phyloP scores from a whole-genome alignment of 495 filamentous ascomycete genomes.

The Hypoxylon crocopeplum region DNA sequence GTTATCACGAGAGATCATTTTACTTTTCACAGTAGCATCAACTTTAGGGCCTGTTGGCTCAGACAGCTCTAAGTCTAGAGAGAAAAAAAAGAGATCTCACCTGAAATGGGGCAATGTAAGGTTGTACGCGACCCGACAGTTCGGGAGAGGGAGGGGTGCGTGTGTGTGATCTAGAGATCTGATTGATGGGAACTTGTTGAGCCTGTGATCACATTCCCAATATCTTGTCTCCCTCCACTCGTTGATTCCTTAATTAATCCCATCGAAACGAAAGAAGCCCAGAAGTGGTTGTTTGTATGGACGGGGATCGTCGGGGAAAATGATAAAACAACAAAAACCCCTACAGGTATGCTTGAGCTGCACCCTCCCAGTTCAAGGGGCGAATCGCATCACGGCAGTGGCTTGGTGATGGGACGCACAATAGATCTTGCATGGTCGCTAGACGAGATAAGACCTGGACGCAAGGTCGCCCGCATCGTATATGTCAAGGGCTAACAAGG shows the following conservation, averaged over 20 bases:
- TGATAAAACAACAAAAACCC: too few relatives aligned
- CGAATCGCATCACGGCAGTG: neutral
- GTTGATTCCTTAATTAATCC: too few relatives aligned
- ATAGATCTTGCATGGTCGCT: conserved; percentile 29
- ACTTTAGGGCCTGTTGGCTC: too few relatives aligned
- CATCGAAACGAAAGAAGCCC: too few relatives aligned
- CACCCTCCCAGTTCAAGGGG: neutral
- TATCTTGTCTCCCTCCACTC: conserved; percentile 1
- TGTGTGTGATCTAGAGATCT: conserved; percentile 34
- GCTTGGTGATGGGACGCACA: conserved; percentile 1
- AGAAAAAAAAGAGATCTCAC: conserved; percentile 26
- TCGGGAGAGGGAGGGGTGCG: conserved; percentile 30
- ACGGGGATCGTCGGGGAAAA: too few relatives aligned
- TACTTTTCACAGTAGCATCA: too few relatives aligned
- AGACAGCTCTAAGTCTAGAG: conserved; percentile 4
- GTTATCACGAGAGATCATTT: neutral
- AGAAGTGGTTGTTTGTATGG: too few relatives aligned
- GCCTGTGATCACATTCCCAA: conserved; percentile 12
- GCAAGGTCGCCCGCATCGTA: conserved; percentile 12
- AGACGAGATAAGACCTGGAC: conserved; percentile 23
- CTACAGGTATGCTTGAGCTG: too few relatives aligned
- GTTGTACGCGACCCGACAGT: conserved; percentile 38
- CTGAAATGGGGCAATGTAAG: conserved; percentile 34
- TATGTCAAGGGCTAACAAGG: neutral
- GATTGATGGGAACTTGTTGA: conserved; percentile 28